Base-by-base conservation (phyloP, 192 early-diverging fungal genomes). In the Rhizophagus sp. region DNA sequence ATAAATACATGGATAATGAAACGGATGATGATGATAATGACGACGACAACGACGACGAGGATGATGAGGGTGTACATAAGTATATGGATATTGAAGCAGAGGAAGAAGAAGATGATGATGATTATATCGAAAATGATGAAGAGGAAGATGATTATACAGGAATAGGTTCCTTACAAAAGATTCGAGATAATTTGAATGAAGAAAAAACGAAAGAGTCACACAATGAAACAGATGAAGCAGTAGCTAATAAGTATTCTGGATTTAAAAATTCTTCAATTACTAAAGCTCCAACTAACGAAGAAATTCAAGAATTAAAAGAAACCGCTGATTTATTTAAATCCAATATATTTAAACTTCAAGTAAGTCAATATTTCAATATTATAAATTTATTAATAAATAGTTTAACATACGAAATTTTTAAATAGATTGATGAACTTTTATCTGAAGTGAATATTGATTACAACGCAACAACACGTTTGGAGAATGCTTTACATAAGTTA, bases 311-410 rank as follows among this genome's bases (percentile, higher is more conserved):
- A 67, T 83, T 97, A 78, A 92, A 92, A 84, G 95, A 97, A 74
- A 92, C 94, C 0, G 88, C 91, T 6, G 89, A 94, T 75, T 84
- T 98, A 64, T 95, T 92, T 87, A 96, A 97, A 78, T 92, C 93
- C 64, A 97, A 97, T 84, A 88, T 99, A 73, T 96, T 97, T 88
- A 93, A 93, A 83, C 86, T 99, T 61, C 95, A 98, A 87, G 88
- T 92, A 73, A 80, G 39, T 15, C 15, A 52, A 30, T 4, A 80
- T 83, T 75, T 79, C 82, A 75, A 79, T 88, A 74, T 81, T 84
- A 30, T 22, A 22, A 11, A 25, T 75, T 36, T 30, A 30, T 30
- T 1, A 30, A 30, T 30, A 30, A 30, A 63, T 7, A n/a, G 0
- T 62, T 7, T 19, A 62, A 75, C 22, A 27, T 2, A 63, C 15